Conservation (phyloP, 2,329 filamentous ascomycete genomes). For the Aspergillus sp. region DNA sequence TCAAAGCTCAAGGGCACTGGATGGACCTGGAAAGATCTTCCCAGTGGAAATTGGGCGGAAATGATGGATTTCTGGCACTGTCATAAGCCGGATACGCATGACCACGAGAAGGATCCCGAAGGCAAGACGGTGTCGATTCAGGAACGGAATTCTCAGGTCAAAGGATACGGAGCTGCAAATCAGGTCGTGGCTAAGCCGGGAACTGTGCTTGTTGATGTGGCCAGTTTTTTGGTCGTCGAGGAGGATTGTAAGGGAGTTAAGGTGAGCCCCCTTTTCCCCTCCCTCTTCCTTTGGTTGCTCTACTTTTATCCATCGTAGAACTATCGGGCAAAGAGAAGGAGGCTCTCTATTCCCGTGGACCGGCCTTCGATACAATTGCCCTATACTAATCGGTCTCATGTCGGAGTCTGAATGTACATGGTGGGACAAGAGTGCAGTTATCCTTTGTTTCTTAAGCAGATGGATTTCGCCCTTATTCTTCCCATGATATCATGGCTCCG, state of each 20-base stretch:
- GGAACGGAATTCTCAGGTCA: conserved; percentile 46
- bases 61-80: conserved; percentile 99
- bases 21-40: conserved; percentile 76
- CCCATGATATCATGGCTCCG: neutral
- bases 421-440: conserved; percentile 17
- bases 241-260: conserved; percentile 52
- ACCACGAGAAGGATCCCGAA: conserved; percentile 36
- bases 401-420: conserved; percentile 2
- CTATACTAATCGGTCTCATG: conserved; percentile 35
- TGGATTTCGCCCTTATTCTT: conserved; percentile 24
- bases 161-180: conserved; percentile 78
- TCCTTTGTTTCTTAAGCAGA: conserved; percentile 22
- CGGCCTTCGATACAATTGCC: conserved; percentile 53
- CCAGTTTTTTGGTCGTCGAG: conserved; percentile 63
- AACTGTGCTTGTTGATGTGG: conserved; percentile 71
- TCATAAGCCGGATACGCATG: conserved; percentile 66
- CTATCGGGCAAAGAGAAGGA: conserved; percentile 50
- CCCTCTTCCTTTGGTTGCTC: conserved; percentile 1
- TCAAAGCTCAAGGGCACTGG: conserved; percentile 18
- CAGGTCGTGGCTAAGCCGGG: conserved; percentile 58
- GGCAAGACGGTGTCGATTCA: conserved; percentile 28
- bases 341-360: conserved; percentile 40
- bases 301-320: neutral
- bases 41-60: conserved; percentile 96
- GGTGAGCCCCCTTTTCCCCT: conserved; percentile 10